phyloP scores from a whole-genome alignment of 108 stramenopile genomes.

The Cyclotella sp. region DNA sequence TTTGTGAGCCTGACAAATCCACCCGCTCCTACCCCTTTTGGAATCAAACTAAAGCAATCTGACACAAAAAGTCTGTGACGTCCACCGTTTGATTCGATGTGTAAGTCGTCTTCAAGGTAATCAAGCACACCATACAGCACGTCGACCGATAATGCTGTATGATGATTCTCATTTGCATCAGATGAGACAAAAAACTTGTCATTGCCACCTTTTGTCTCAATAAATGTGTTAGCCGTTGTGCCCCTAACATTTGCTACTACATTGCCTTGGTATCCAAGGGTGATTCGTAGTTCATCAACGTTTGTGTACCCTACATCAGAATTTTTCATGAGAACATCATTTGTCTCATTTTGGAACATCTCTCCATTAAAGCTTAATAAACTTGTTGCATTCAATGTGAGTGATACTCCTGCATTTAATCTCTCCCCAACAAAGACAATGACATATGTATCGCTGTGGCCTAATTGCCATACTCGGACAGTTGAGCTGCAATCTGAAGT shows the following conservation, averaged over 20 bases:
- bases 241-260: slow-evolving; percentile 44
- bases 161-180: slow-evolving; percentile 43
- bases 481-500: neutral
- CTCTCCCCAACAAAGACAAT: slow-evolving; percentile 1
- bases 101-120: slow-evolving; percentile 38
- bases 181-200: slow-evolving; percentile 51
- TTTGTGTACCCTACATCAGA: slow-evolving; percentile 51
- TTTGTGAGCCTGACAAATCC: slow-evolving; percentile 34
- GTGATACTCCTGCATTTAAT: slow-evolving; percentile 26
- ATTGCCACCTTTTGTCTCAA: slow-evolving; percentile 30
- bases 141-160: slow-evolving; percentile 28
- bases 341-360: slow-evolving; percentile 37
- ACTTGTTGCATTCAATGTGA: slow-evolving; percentile 5
- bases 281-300: slow-evolving; percentile 29
- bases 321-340: slow-evolving; percentile 35
- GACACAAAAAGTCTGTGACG: slow-evolving; percentile 49
- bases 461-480: neutral
- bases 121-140: slow-evolving; percentile 43
- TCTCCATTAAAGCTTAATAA: slow-evolving; percentile 27
- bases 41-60: slow-evolving; percentile 34
- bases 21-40: slow-evolving; percentile 18
- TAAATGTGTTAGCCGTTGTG: slow-evolving; percentile 42
- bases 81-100: slow-evolving; percentile 25
- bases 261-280: slow-evolving; percentile 30
- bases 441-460: slow-evolving; percentile 2